Evolutionary conservation across 2,329 filamentous ascomycete species (phyloP), one percentile per base, ranked within the genome.

Genomic region (Chaetomiaceae sp.): DNA sequence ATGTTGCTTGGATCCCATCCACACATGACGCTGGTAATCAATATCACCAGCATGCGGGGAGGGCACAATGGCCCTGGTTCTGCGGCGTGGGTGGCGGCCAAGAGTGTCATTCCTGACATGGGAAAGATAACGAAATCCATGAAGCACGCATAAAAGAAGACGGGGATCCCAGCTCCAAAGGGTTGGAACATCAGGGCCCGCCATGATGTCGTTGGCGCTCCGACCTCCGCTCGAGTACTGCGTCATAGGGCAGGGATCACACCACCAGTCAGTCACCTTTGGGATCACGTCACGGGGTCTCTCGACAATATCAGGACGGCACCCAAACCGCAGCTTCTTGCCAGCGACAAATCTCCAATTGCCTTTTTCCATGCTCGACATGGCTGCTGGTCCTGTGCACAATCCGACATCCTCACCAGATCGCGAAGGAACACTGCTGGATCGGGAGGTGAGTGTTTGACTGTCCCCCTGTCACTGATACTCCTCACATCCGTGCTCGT

Each of bases 241-340:
- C 52, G 52, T 54, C 52, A 54, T 51, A 38, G 42, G 44, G 43
- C 41, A 34, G 35, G 37, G 25, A 33, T 51, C 35, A 31, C 19
- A 35, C 50, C 48, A 44, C 40, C 23, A 35, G 19, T 44, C 44
- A 31, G 31, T 35, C 25, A 19, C 40, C 16, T 31, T 48, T n/a
- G n/a, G n/a, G n/a, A 46, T 51, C 47, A 48, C 52, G 48, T 51
- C 52, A 51, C 40, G 16, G 25, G 37, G 7, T 17, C 35, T 27
- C 37, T 37, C 35, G n/a, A 31, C 35, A 31, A 25, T 27, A 42
- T 31, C 13, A 20, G 13, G 7, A 40, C 17, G 21, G n/a, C n/a
- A n/a, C n/a, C 33, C 5, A 30, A 25, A 7, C 17, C 31, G 3
- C 10, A 16, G 14, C 3, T 38, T 39, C 33, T 6, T 40, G n/a